These are phyloP conservation scores for Boletales sp. DNA, from an alignment of 768 basidiomycete species.

Conservation along the genomic window DNA sequence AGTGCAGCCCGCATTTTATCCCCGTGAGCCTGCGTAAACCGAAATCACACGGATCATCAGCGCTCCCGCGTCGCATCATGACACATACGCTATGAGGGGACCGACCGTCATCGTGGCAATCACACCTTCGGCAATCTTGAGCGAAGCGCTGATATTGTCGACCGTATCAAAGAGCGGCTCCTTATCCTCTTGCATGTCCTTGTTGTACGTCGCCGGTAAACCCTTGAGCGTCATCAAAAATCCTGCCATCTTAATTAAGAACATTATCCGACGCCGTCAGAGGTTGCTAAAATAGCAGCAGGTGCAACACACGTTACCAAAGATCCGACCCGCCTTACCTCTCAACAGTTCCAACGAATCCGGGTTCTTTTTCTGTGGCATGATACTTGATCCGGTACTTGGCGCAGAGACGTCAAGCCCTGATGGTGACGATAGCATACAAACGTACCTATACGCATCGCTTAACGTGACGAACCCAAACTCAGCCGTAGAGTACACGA, in stretches of 20 bases:
- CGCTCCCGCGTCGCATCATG: background rate
- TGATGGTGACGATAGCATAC: background rate
- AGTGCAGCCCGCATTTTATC: slow-evolving; percentile 88
- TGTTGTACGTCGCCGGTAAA: slow-evolving; percentile 98
- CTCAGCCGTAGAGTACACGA: slow-evolving; percentile 95
- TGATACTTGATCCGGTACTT: slow-evolving; percentile 98
- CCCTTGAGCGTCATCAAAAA: slow-evolving; percentile 98
- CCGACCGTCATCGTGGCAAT: slow-evolving; percentile 83
- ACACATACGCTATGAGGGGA: slow-evolving; percentile 3
- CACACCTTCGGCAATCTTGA: slow-evolving; percentile 93
- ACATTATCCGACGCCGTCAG: background rate
- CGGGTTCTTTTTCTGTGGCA: slow-evolving; percentile 99
- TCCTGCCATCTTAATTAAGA: slow-evolving; percentile 73
- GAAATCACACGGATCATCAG: background rate
- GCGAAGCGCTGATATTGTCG: slow-evolving; percentile 82
- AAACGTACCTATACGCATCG: slow-evolving; percentile 88
- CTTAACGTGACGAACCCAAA: slow-evolving; percentile 96
- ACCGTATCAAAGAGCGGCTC: slow-evolving; percentile 95
- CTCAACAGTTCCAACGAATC: slow-evolving; percentile 94
- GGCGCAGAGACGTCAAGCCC: background rate
- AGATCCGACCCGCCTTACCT: slow-evolving; percentile 92
- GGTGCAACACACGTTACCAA: slow-evolving; percentile 71
- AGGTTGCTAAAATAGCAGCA: background rate
- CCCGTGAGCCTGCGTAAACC: slow-evolving; percentile 63
- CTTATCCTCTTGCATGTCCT: slow-evolving; percentile 98